Evolutionary conservation across 1,284 basidiomycete species (phyloP).

Genomic region (Ceratobasidium sp.): DNA sequence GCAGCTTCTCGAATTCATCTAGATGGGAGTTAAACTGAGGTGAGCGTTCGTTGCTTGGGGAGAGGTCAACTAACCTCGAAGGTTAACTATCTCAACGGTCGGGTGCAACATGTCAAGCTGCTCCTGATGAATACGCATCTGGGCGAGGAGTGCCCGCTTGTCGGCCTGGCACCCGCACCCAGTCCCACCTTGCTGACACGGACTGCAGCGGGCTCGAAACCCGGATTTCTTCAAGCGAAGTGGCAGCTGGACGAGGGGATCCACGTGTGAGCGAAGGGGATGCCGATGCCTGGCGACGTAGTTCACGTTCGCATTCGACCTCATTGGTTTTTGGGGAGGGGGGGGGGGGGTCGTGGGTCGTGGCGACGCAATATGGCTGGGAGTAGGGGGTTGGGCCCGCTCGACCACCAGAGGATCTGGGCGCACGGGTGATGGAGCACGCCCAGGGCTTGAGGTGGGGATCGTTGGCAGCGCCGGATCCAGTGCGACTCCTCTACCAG

Average conservation of each 20-base stretch:
- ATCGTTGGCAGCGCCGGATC: constrained; percentile 1
- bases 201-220: constrained; percentile 30
- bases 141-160: constrained; percentile 25
- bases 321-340: background rate
- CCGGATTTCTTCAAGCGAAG: too few species aligned
- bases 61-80: constrained; percentile 25
- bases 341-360: constrained; percentile 2
- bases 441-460: constrained; percentile 8
- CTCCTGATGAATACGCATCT: constrained; percentile 36
- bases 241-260: constrained; percentile 15
- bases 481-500: background rate
- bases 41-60: background rate
- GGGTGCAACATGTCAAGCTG: constrained; percentile 35
- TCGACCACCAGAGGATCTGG: background rate
- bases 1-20: constrained; percentile 41
- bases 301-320: background rate
- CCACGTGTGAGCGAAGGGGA: constrained; percentile 8
- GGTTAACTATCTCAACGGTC: constrained; percentile 37
- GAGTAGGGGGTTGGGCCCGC: background rate
- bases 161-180: constrained; percentile 46
- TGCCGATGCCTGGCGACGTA: constrained; percentile 10
- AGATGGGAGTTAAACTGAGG: background rate
- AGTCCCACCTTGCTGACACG: constrained; percentile 8
- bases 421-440: background rate
- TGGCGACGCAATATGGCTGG: background rate